Evolutionary conservation across 257 asterid species (phyloP), one percentile per base, ranked within the genome.

Genomic region (Echites panduratus): DNA sequence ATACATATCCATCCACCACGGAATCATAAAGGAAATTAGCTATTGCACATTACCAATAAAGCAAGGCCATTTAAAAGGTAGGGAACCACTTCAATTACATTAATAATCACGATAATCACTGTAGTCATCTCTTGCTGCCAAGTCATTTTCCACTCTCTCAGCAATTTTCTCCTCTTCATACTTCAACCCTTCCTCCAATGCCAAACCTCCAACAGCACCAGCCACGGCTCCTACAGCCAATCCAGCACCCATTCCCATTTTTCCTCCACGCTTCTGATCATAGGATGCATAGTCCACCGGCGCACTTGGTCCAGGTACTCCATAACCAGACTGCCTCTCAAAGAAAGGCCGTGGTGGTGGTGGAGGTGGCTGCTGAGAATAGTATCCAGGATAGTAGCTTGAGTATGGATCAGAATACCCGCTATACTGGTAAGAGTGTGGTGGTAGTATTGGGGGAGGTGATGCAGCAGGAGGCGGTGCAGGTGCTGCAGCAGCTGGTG

Each of bases 261-360:
- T 88, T 27, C 84, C 89, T 61, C 72, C 79, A 20, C 91, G 88
- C 78, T 82, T 89, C 66, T 83, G 86, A 79, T 89, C 96, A 68
- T 85, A 80, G 9, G 89, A 85, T n/a, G 90, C 85, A 81, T 86
- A 86, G 78, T 92, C 96, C 69, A 83, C 92, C 0, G 96, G 98
- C 4, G 98, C 96, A 61, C 98, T 89, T 0, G 98, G 98, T 68
- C 97, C 94, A 0, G 87, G 79, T 49, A 86, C 83, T 13, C 84
- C 89, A 47, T 85, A 88, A 82, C 77, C 75, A 32, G 86, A 69
- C 74, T 81, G 90, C 76, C 90, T 70, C 54, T 88, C 96, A 0
- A 69, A 24, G 68, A 77, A 82, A 0, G 90, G 95, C 75, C 92
- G 73, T 7, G 89, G 79, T 14, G 85, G 91, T 7, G 88, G 79